Conservation (phyloP, 306 rosid species). For the Styphnolobium japonicum region DNA sequence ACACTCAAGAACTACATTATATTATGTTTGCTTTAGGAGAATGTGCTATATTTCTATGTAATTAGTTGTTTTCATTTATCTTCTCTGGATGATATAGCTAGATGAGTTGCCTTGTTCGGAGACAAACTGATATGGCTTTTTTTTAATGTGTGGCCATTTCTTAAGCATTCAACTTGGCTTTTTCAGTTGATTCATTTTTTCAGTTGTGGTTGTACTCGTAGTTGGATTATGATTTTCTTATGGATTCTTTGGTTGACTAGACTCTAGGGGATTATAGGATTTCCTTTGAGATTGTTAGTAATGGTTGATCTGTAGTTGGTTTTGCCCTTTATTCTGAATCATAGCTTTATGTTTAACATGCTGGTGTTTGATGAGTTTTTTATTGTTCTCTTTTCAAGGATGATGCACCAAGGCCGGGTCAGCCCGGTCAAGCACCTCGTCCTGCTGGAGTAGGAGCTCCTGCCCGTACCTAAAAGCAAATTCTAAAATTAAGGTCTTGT, state of each 20-base stretch:
- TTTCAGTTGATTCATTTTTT: too few relatives aligned
- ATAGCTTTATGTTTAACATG: background rate
- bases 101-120: background rate
- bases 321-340: background rate
- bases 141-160: background rate
- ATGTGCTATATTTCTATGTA: background rate
- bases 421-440: slow-evolving; percentile 69
- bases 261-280: too few relatives aligned
- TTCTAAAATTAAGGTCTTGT: background rate
- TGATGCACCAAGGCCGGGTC: slow-evolving; percentile 68
- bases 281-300: background rate
- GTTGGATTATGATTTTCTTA: too few relatives aligned
- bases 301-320: background rate
- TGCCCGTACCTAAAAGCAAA: slow-evolving; percentile 34
- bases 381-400: slow-evolving; percentile 41
- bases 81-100: too few relatives aligned
- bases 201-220: too few relatives aligned
- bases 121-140: too few relatives aligned
- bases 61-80: background rate
- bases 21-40: background rate
- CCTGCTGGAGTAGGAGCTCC: slow-evolving; percentile 52
- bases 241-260: too few relatives aligned
- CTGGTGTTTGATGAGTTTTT: background rate
- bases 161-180: too few relatives aligned
- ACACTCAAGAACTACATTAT: background rate